These are phyloP conservation scores for Acmispon strigosus DNA, from an alignment of 306 rosid species.

Conservation along the genomic window DNA sequence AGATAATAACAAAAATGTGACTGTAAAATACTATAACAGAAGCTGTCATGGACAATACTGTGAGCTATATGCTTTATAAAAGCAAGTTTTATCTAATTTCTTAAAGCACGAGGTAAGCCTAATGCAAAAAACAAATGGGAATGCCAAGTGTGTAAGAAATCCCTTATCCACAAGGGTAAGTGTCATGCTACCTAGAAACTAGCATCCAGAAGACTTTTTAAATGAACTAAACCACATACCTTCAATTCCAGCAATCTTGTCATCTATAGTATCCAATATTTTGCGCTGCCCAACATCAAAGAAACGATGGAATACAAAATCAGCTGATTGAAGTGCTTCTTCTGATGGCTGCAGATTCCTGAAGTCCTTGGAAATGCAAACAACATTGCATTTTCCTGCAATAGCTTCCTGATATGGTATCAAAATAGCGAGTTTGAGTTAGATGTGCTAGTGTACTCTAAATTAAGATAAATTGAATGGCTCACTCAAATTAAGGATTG, in stretches of 20 bases:
- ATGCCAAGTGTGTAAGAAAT: background rate
- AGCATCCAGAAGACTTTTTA: background rate
- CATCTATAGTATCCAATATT: slow-evolving; percentile 39
- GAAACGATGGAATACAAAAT: slow-evolving; percentile 52
- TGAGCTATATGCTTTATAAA: background rate
- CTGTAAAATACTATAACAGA: background rate
- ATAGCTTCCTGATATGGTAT: slow-evolving; percentile 53
- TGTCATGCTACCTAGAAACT: background rate
- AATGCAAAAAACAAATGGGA: no score
- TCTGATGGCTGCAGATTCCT: slow-evolving; percentile 52
- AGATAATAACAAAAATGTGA: background rate
- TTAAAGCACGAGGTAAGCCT: no score
- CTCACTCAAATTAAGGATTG: background rate
- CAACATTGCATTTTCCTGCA: slow-evolving; percentile 72
- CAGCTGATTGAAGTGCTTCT: slow-evolving; percentile 44
- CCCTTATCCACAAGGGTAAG: background rate
- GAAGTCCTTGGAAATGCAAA: slow-evolving; percentile 51
- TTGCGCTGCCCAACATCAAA: slow-evolving; percentile 51
- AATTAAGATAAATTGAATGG: background rate
- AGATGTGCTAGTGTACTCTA: background rate
- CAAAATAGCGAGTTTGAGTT: background rate
- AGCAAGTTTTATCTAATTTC: no score
- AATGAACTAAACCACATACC: slow-evolving; percentile 35
- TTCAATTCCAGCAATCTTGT: slow-evolving; percentile 36
- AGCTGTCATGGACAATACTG: background rate